Conservation (phyloP, 176 grass and related monocot genomes). For the Cenchrus fungigraminus region DNA sequence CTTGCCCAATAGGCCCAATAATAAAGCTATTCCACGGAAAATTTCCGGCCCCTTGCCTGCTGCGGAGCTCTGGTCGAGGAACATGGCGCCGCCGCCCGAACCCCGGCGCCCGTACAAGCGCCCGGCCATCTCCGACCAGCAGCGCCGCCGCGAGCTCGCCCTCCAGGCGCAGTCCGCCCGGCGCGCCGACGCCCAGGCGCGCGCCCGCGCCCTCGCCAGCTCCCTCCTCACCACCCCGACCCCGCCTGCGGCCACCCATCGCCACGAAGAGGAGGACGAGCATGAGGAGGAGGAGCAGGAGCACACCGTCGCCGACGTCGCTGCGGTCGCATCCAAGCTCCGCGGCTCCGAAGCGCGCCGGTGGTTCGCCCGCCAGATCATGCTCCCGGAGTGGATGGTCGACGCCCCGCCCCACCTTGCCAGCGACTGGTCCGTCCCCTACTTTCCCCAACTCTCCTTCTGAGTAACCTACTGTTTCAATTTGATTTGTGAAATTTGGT, state of each 20-base stretch:
- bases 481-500: background rate
- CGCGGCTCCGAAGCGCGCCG: constrained; percentile 66
- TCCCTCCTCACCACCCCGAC: constrained; percentile 54
- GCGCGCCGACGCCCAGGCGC: constrained; percentile 84
- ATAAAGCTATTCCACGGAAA: background rate
- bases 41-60: background rate
- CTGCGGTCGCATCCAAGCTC: constrained; percentile 56
- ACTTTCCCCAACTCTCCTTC: background rate
- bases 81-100: constrained; percentile 60
- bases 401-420: constrained; percentile 77
- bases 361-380: constrained; percentile 88
- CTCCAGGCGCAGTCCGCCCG: constrained; percentile 70
- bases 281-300: background rate
- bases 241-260: constrained; percentile 25
- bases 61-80: background rate
- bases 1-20: background rate
- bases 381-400: constrained; percentile 98
- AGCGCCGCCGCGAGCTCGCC: constrained; percentile 83
- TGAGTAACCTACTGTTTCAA: background rate
- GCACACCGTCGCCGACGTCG: constrained; percentile 50
- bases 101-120: constrained; percentile 80
- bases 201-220: constrained; percentile 86
- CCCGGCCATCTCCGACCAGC: constrained; percentile 84
- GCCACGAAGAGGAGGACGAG: background rate
- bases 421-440: constrained; percentile 62